Conservation (phyloP, 306 rosid species). For the Prunus fruticosa region DNA sequence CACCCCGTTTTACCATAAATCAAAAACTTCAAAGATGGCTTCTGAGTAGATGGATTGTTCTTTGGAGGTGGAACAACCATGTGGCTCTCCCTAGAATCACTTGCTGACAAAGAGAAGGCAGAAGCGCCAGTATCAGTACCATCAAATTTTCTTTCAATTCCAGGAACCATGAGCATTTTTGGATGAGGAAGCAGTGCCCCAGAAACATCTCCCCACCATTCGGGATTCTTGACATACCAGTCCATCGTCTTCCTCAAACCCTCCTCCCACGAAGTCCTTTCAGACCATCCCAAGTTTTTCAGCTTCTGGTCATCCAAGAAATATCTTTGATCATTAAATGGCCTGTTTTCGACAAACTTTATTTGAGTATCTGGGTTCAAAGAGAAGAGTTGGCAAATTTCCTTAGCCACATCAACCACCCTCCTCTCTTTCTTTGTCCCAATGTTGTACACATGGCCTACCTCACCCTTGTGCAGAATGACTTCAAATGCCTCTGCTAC, state of each 20-base stretch:
- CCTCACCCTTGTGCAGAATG: conserved; percentile 55
- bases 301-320: conserved; percentile 55
- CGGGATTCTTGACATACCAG: conserved; percentile 51
- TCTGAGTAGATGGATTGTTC: conserved; percentile 20
- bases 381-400: conserved; percentile 46
- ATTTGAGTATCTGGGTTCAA: conserved; percentile 37
- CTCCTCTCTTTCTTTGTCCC: conserved; percentile 59
- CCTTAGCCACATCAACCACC: conserved; percentile 57
- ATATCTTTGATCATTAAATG: conserved; percentile 59
- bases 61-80: conserved; percentile 30
- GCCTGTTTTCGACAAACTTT: conserved; percentile 51
- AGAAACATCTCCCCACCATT: conserved; percentile 70
- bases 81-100: conserved; percentile 17
- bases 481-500: conserved; percentile 67
- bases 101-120: neutral
- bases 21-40: conserved; percentile 43
- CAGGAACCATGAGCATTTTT: conserved; percentile 55
- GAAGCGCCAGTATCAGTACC: conserved; percentile 20
- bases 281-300: conserved; percentile 52
- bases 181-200: conserved; percentile 67
- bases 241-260: conserved; percentile 53
- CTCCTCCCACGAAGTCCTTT: conserved; percentile 50
- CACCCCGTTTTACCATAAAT: conserved; percentile 55
- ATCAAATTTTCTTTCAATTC: conserved; percentile 36
- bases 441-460: conserved; percentile 64